phyloP scores from a whole-genome alignment of 768 basidiomycete genomes.

The Russula brevipes region DNA sequence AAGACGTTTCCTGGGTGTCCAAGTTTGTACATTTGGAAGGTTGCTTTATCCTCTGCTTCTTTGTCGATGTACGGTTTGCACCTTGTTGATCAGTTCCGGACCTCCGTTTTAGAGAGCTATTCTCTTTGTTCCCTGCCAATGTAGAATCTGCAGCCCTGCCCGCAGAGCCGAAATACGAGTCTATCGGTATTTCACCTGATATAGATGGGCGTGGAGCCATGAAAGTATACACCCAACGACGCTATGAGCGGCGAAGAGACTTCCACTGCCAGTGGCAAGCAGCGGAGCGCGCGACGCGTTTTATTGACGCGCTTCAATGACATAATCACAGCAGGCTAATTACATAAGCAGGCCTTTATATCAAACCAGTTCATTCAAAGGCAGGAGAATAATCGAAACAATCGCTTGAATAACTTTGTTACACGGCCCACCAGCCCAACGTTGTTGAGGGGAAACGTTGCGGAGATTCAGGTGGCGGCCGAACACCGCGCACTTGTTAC shows the following conservation, averaged over 20 bases:
- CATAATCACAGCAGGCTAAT: not conserved
- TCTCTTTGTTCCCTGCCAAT: slow-evolving; percentile 13
- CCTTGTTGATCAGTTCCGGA: not conserved
- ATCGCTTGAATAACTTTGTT: not conserved
- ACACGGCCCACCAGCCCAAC: not conserved
- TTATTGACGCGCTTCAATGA: slow-evolving; percentile 10
- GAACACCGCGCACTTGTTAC: slow-evolving; percentile 26
- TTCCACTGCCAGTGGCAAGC: not conserved
- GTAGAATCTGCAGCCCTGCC: not conserved
- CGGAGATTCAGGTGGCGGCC: not conserved
- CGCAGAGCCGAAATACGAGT: slow-evolving; percentile 9
- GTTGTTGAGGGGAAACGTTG: not conserved
- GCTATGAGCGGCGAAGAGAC: not conserved
- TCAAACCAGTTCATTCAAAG: not conserved
- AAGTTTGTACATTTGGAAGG: not conserved
- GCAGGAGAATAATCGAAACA: not conserved
- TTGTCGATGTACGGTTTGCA: not conserved
- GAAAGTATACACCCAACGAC: not conserved
- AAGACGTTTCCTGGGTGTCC: not conserved
- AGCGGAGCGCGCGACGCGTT: slow-evolving; percentile 6
- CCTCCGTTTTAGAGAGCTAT: slow-evolving; percentile 13
- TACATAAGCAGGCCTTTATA: not conserved
- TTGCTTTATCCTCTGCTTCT: slow-evolving; percentile 1
- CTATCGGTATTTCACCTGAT: slow-evolving; percentile 19
- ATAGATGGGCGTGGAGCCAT: slow-evolving; percentile 18